Conservation (phyloP, 176 grass and related monocot genomes). For the Aechmea fasciata region DNA sequence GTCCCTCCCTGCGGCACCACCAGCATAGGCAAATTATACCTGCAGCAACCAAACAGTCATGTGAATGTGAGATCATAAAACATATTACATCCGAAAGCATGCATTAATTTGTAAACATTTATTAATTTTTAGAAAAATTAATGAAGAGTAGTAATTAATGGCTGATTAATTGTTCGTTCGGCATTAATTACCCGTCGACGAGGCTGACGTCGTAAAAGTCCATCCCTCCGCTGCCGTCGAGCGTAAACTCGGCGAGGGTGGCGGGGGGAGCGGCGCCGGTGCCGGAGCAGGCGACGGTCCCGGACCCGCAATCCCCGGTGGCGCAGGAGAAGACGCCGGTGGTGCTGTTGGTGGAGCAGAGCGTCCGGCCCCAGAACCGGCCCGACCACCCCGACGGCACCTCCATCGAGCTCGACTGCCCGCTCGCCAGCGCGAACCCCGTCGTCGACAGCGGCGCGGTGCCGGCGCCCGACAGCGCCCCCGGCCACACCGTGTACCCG, state of each 20-base stretch:
- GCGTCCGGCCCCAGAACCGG: slow-evolving; percentile 84
- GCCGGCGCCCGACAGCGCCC: slow-evolving; percentile 67
- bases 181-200: slow-evolving; percentile 52
- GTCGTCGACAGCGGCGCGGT: slow-evolving; percentile 51
- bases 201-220: slow-evolving; percentile 98
- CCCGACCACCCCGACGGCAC: slow-evolving; percentile 69
- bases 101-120: too few species aligned
- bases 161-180: not conserved
- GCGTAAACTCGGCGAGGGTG: slow-evolving; percentile 86
- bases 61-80: too few species aligned
- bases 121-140: too few species aligned
- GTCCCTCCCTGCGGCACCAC: slow-evolving; percentile 43
- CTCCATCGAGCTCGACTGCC: slow-evolving; percentile 37
- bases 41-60: not conserved
- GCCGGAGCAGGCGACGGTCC: slow-evolving; percentile 53
- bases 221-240: slow-evolving; percentile 56
- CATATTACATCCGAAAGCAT: too few species aligned
- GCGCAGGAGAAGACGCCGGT: slow-evolving; percentile 56
- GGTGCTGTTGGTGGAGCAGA: slow-evolving; percentile 49
- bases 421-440: slow-evolving; percentile 51
- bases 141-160: too few species aligned
- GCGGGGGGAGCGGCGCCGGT: slow-evolving; percentile 46
- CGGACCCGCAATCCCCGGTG: slow-evolving; percentile 76
- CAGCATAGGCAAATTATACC: slow-evolving; percentile 60
- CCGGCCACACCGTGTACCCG: slow-evolving; percentile 82